Base-by-base conservation (phyloP, 148 eudicot genomes). In the Polygonum maritimum region DNA sequence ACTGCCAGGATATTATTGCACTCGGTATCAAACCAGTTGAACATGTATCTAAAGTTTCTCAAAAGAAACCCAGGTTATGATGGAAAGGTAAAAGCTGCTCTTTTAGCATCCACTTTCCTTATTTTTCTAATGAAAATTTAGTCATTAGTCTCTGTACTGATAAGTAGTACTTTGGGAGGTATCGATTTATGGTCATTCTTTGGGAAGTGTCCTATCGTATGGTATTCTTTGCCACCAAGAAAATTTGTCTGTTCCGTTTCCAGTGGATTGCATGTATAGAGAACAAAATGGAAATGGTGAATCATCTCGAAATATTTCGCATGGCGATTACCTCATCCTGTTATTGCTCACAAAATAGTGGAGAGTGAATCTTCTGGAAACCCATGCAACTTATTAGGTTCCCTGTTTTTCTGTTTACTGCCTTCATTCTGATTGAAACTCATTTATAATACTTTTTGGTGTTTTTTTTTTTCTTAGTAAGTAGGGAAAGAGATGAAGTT, bases 141-240 rank as follows among this genome's bases (percentile, higher is more conserved):
- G 31, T 44, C 13, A 71, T 71, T 48, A 35, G 15, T 5, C 45
- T 31, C 60, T 67, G 38, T 52, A 44, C 83, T 36, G 44, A 65
- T 36, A 65, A 36, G 44, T 19, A 2, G 41, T 65, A 65, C 41
- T 65, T 19, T 36, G 71, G 78, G 80, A 95, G 98, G 94, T 95
- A 78, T 95, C 99, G 2, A 65, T 95, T 38, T 95, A 95, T 84
- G 99, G 94, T 63, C 99, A 95, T 82, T 95, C 99, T 63, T 80
- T 95, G 76, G 99, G 99, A 72, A 95, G 99, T 82, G 99, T 95
- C 72, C 92, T 95, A 75, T 89, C 98, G 54, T 95, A 89, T 81
- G 97, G 92, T 81, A 92, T 95, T 82, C 90, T 92, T 52, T 95
- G 99, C 83, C 99, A 95, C 81, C 99, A 95, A 89, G 91, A 88